A percentile compares a stretch with the other conserved stretches of the same genome.
phyloP scores from a whole-genome alignment of 2,329 filamentous ascomycete genomes.

The Colletotrichum sojae region DNA sequence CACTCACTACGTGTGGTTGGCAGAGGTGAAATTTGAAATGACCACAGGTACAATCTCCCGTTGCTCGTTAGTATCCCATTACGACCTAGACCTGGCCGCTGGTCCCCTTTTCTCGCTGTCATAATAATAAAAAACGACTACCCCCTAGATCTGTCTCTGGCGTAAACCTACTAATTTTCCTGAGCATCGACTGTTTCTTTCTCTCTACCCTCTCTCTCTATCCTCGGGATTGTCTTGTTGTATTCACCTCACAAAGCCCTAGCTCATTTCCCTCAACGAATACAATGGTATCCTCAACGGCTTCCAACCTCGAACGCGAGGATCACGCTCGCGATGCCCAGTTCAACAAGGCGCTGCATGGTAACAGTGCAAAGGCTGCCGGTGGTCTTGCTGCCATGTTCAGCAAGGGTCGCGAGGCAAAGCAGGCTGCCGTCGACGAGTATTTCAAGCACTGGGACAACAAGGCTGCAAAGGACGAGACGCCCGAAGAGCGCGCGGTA shows the following conservation, averaged over 20 bases:
- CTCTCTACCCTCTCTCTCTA: background rate
- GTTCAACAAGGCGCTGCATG: conserved; percentile 93
- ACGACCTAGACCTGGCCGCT: background rate
- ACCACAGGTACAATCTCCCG: conserved; percentile 21
- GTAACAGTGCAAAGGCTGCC: conserved; percentile 74
- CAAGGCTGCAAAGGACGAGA: conserved; percentile 81
- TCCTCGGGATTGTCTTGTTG: background rate
- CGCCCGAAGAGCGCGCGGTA: conserved; percentile 79
- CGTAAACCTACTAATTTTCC: too few species aligned
- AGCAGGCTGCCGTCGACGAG: conserved; percentile 83
- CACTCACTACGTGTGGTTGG: conserved; percentile 1
- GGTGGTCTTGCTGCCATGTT: conserved; percentile 87
- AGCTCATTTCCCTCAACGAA: conserved; percentile 43
- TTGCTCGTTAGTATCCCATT: background rate
- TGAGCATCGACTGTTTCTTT: too few species aligned
- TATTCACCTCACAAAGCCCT: background rate
- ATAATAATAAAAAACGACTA: background rate
- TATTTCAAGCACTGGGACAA: conserved; percentile 96
- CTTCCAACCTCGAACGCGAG: conserved; percentile 78
- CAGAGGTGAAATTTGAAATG: conserved; percentile 24
- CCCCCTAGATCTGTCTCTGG: too few species aligned
- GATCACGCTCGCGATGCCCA: conserved; percentile 88
- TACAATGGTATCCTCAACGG: conserved; percentile 61
- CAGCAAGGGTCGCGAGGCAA: conserved; percentile 79
- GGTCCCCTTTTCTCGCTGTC: conserved; percentile 22